These are phyloP conservation scores for Plasmodium berghei DNA, from an alignment of 169 alveolate genomes.

Conservation along the genomic window DNA sequence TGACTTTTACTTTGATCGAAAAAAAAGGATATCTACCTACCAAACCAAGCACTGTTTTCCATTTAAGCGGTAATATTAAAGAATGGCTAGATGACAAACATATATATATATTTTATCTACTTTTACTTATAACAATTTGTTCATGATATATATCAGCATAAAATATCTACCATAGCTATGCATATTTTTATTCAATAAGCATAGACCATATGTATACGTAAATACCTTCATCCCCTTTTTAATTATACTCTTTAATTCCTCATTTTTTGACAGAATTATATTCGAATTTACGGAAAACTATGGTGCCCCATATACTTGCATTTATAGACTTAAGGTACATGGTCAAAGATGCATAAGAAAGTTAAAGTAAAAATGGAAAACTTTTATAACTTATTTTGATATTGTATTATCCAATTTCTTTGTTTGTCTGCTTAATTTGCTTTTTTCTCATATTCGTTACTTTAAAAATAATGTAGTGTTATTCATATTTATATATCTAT, in stretches of 20 bases:
- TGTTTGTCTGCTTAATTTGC: constrained; percentile 15
- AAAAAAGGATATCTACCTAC: constrained; percentile 54
- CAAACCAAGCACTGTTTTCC: constrained; percentile 72
- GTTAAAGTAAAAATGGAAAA: constrained; percentile 20
- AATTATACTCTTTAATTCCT: not conserved
- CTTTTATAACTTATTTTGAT: not conserved
- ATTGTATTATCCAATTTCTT: not conserved
- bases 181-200: too few species aligned
- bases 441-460: not conserved
- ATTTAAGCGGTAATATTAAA: constrained; percentile 29
- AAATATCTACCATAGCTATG: too few species aligned
- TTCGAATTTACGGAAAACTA: constrained; percentile 71
- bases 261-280: constrained; percentile 24
- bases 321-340: constrained; percentile 66
- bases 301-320: constrained; percentile 72
- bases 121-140: too few species aligned
- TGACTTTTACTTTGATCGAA: constrained; percentile 70
- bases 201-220: too few species aligned
- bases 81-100: too few species aligned
- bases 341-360: constrained; percentile 57
- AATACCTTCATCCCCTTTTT: too few species aligned
- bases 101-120: too few species aligned
- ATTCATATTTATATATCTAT: too few species aligned
- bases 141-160: too few species aligned
- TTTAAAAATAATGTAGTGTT: too few species aligned